These are phyloP conservation scores for Rhodotorula sp. DNA, from an alignment of 1,284 basidiomycete genomes.

Conservation along the genomic window DNA sequence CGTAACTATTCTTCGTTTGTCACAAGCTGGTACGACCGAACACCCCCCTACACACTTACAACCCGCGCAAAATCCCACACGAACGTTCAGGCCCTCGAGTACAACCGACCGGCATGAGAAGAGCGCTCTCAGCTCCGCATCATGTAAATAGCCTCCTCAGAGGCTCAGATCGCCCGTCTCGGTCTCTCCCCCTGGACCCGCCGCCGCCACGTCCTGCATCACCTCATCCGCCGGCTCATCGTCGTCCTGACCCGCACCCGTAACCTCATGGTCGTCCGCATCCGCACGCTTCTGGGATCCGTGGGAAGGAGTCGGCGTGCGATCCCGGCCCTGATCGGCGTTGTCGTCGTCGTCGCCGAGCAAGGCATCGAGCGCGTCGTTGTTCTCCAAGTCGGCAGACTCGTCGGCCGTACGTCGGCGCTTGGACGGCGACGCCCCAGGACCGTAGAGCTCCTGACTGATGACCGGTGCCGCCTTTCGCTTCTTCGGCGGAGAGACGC, in stretches of 20 bases:
- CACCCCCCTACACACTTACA: too few relatives aligned
- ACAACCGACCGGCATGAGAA: background rate
- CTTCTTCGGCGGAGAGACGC: background rate
- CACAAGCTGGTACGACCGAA: too few relatives aligned
- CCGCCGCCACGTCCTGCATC: background rate
- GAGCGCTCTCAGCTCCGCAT: background rate
- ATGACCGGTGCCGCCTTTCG: background rate
- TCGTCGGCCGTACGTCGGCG: background rate
- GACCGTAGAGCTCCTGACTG: constrained; percentile 4
- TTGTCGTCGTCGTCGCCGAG: background rate
- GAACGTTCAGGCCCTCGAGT: too few relatives aligned
- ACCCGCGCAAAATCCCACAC: too few relatives aligned
- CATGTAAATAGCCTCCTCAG: background rate
- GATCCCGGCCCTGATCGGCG: background rate
- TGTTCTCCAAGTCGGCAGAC: background rate
- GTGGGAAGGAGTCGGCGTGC: background rate
- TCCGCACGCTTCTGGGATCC: background rate
- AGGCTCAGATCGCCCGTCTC: constrained; percentile 14
- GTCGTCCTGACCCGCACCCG: background rate
- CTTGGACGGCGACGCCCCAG: background rate
- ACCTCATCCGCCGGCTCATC: background rate
- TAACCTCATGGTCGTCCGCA: background rate
- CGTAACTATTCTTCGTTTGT: too few relatives aligned
- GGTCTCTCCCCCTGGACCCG: background rate
- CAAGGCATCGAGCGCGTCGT: constrained; percentile 5